phyloP scores from a whole-genome alignment of 2,329 filamentous ascomycete genomes.

The Sclerotinia subarctica region DNA sequence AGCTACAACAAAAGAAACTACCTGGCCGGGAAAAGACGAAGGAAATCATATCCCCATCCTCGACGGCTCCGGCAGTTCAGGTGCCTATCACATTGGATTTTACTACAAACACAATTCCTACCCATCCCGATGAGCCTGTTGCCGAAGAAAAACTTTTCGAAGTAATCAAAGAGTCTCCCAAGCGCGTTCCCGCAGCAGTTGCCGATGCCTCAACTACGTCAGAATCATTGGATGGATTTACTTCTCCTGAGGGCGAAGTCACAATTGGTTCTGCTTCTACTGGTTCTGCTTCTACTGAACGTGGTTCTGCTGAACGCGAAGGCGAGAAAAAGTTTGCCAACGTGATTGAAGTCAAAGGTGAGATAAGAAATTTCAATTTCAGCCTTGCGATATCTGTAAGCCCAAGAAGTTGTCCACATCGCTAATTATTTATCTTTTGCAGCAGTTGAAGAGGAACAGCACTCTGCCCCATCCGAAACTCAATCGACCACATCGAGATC shows the following conservation, averaged over 20 bases:
- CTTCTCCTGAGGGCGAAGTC: slow-evolving; percentile 5
- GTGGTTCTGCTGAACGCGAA: slow-evolving; percentile 4
- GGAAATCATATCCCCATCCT: slow-evolving; percentile 24
- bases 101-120: slow-evolving; percentile 3
- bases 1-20: slow-evolving; percentile 35
- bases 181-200: slow-evolving; percentile 14
- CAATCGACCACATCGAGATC: slow-evolving; percentile 34
- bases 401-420: slow-evolving; percentile 16
- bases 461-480: slow-evolving; percentile 30
- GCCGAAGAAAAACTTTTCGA: slow-evolving; percentile 20
- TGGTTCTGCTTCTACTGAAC: neutral
- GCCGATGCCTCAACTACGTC: neutral
- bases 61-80: slow-evolving; percentile 21
- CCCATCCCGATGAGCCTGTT: slow-evolving; percentile 26
- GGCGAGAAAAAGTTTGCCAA: neutral
- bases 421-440: slow-evolving; percentile 12
- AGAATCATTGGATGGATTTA: slow-evolving; percentile 8
- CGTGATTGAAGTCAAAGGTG: slow-evolving; percentile 19
- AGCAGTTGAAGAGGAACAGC: slow-evolving; percentile 25
- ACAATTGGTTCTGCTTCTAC: neutral
- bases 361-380: slow-evolving; percentile 26
- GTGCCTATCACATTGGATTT: slow-evolving; percentile 22
- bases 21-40: slow-evolving; percentile 30
- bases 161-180: slow-evolving; percentile 19
- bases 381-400: neutral